Percentiles rank a stretch among this genome's conserved stretches.
These are phyloP conservation scores for Remersonia thermophila DNA, from an alignment of 2,329 filamentous ascomycete species.

Conservation along the genomic window DNA sequence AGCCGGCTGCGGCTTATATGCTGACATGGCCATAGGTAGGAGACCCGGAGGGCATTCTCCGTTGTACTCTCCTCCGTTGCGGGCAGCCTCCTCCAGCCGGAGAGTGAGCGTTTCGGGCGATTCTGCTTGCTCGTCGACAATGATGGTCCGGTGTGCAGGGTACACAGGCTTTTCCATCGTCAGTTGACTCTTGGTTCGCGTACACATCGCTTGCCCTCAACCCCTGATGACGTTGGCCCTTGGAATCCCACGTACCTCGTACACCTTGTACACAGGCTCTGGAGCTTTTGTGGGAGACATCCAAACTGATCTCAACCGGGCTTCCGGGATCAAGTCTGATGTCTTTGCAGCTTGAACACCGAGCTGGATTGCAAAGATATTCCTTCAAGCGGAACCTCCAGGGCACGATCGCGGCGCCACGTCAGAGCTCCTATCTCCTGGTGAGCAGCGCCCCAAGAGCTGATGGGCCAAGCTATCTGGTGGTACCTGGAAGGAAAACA, in stretches of 20 bases:
- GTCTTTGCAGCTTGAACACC: neutral
- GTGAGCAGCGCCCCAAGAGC: neutral
- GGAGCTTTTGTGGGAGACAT: constrained; percentile 48
- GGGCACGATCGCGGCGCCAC: neutral
- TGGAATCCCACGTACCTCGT: constrained; percentile 37
- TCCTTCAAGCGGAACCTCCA: neutral
- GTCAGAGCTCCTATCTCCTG: neutral
- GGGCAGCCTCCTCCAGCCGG: constrained; percentile 43
- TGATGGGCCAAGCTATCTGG: no score
- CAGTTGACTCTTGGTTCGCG: neutral
- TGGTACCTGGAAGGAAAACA: no score
- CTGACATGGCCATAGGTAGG: constrained; percentile 75
- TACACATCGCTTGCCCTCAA: neutral
- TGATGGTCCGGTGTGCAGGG: constrained; percentile 43
- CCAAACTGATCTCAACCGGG: constrained; percentile 30
- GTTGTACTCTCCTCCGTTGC: constrained; percentile 41
- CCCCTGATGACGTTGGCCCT: neutral
- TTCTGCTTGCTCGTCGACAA: constrained; percentile 45
- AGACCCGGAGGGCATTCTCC: constrained; percentile 46
- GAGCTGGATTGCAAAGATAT: neutral
- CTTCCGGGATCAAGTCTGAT: constrained; percentile 10
- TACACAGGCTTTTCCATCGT: constrained; percentile 33
- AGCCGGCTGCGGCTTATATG: constrained; percentile 66
- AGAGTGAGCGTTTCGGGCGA: constrained; percentile 46
- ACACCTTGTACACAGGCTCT: constrained; percentile 44